Evolutionary conservation across 768 basidiomycete species (phyloP).

Genomic region (Tulasnella sp.): DNA sequence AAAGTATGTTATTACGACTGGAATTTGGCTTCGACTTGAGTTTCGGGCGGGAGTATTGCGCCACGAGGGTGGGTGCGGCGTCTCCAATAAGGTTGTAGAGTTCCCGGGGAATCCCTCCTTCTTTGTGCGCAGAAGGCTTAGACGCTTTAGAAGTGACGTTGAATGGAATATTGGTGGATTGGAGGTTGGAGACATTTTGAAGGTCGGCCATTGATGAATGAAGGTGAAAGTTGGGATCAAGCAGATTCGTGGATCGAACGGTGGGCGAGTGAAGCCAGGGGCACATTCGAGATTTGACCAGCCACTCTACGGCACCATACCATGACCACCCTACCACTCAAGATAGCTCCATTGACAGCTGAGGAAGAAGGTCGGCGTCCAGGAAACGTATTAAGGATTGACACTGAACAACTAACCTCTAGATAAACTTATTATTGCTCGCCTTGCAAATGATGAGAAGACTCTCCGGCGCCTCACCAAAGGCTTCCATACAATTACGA

Average conservation of each 20-base stretch:
- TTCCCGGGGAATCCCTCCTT: constrained; percentile 87
- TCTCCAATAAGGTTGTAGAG: constrained; percentile 93
- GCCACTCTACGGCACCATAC: neutral
- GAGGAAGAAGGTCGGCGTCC: constrained; percentile 24
- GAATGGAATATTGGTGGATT: constrained; percentile 35
- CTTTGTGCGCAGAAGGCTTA: constrained; percentile 42
- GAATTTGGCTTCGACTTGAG: constrained; percentile 81
- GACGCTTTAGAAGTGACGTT: constrained; percentile 39
- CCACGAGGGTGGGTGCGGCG: constrained; percentile 73
- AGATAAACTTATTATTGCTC: constrained; percentile 73
- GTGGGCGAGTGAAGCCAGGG: neutral
- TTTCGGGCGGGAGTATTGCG: constrained; percentile 68
- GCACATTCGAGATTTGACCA: neutral
- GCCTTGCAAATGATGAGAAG: constrained; percentile 76
- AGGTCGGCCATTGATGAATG: constrained; percentile 53
- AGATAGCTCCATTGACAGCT: constrained; percentile 18
- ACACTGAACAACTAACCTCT: constrained; percentile 9
- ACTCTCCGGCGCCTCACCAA: constrained; percentile 67
- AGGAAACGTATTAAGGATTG: neutral
- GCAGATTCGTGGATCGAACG: neutral
- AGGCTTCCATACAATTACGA: constrained; percentile 52
- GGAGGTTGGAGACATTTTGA: constrained; percentile 69
- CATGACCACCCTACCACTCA: neutral
- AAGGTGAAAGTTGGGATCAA: constrained; percentile 4
- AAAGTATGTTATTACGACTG: constrained; percentile 55